Percentiles rank a stretch among this genome's conserved stretches.
Conservation (phyloP, 73 alveolate species). For the Durusdinium trenchii region DNA sequence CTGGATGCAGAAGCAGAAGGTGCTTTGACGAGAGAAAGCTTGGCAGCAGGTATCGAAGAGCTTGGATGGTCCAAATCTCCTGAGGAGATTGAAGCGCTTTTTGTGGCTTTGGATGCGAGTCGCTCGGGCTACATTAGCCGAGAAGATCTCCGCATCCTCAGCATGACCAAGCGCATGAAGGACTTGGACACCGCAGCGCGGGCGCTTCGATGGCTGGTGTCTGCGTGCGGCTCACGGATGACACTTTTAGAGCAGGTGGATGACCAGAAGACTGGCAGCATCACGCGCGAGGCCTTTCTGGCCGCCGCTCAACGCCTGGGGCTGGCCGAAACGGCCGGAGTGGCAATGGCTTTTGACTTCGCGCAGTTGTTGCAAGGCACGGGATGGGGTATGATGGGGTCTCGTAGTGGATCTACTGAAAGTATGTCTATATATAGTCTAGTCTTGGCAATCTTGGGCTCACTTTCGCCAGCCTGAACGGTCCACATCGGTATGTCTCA, state of each 20-base stretch:
- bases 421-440: too few relatives aligned
- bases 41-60: conserved; percentile 45
- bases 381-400: not conserved
- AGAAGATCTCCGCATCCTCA: conserved; percentile 70
- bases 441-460: too few relatives aligned
- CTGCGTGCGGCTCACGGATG: not conserved
- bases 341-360: conserved; percentile 32
- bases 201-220: not conserved
- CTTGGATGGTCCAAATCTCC: not conserved
- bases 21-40: conserved; percentile 23
- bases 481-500: too few relatives aligned
- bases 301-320: conserved; percentile 75
- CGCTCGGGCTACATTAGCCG: conserved; percentile 68
- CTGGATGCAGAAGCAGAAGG: conserved; percentile 64
- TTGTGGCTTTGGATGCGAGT: conserved; percentile 77
- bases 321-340: not conserved
- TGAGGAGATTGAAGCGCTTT: conserved; percentile 75
- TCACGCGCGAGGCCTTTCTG: conserved; percentile 42
- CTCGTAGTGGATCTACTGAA: too few relatives aligned
- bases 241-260: conserved; percentile 59
- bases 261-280: conserved; percentile 44
- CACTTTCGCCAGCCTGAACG: too few relatives aligned
- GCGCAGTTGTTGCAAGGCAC: conserved; percentile 32
- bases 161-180: conserved; percentile 55
- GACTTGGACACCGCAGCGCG: conserved; percentile 57